Evolutionary conservation across 805 yeast species (phyloP).

Genomic region (Candida michaelii): DNA sequence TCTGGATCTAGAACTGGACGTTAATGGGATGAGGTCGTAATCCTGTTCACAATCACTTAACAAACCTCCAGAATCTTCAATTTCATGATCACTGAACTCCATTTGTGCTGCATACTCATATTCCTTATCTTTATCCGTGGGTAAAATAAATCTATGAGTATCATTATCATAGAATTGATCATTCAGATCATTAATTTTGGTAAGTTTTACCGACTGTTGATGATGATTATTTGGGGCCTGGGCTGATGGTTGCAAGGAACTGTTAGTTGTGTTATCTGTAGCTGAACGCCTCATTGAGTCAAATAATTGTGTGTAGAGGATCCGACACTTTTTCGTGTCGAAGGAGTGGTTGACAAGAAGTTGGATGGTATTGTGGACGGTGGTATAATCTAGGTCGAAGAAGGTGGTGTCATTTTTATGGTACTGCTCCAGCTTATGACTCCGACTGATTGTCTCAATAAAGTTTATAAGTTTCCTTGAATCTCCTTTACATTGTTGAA

Average conservation of each 20-base stretch:
- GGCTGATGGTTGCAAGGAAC: neutral
- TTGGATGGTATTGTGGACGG: neutral
- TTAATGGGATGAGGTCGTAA: constrained; percentile 6
- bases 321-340: neutral
- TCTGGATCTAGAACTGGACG: constrained; percentile 4
- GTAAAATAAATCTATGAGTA: constrained; percentile 5
- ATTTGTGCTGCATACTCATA: constrained; percentile 25
- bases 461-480: constrained; percentile 33
- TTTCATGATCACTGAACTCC: constrained; percentile 27
- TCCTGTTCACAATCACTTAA: constrained; percentile 20
- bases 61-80: neutral
- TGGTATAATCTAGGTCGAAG: neutral
- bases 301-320: neutral
- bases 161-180: constrained; percentile 11
- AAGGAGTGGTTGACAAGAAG: neutral
- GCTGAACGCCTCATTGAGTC: neutral
- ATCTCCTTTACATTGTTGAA: constrained; percentile 28
- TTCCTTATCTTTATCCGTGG: constrained; percentile 4
- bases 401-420: neutral
- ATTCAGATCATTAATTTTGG: constrained; percentile 2
- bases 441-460: constrained; percentile 29
- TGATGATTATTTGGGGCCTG: neutral
- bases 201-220: neutral
- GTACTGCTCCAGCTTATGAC: constrained; percentile 2
- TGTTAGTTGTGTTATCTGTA: neutral